These are phyloP conservation scores for Tricholoma sp. DNA, from an alignment of 768 basidiomycete genomes.

Conservation along the genomic window DNA sequence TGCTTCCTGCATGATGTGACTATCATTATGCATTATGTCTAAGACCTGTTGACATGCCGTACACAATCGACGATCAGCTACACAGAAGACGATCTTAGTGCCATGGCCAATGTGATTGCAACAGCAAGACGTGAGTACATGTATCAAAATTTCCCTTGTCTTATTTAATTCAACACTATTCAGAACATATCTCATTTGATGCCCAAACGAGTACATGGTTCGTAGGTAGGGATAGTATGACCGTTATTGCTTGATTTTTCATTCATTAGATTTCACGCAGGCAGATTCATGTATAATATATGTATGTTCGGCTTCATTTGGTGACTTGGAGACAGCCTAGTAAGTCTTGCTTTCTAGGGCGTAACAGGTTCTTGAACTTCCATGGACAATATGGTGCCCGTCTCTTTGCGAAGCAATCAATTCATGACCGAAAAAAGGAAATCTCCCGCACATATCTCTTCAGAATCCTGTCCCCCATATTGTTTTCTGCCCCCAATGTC, in stretches of 20 bases:
- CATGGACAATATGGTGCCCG: slow-evolving; percentile 40
- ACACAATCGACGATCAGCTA: background rate
- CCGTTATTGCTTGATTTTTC: background rate
- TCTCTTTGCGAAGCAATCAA: slow-evolving; percentile 27
- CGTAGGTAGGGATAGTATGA: background rate
- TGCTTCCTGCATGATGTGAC: background rate
- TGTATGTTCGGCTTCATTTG: background rate
- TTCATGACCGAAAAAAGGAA: slow-evolving; percentile 17
- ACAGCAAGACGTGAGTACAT: background rate
- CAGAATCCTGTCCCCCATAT: slow-evolving; percentile 27
- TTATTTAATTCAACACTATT: background rate
- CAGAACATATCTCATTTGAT: background rate
- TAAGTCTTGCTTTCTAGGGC: background rate
- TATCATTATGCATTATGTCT: background rate
- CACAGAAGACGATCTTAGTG: background rate
- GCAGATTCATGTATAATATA: slow-evolving; percentile 11
- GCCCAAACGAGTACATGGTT: background rate
- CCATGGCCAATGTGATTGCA: background rate
- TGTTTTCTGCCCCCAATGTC: slow-evolving; percentile 42
- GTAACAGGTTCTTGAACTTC: slow-evolving; percentile 32
- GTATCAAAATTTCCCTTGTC: background rate
- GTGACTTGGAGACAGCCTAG: background rate
- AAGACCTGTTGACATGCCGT: background rate
- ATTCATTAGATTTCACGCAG: background rate
- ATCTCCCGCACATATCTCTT: slow-evolving; percentile 26